Conservation (phyloP, 192 early-diverging fungal genomes). For the Dimargaris xerosporica region DNA sequence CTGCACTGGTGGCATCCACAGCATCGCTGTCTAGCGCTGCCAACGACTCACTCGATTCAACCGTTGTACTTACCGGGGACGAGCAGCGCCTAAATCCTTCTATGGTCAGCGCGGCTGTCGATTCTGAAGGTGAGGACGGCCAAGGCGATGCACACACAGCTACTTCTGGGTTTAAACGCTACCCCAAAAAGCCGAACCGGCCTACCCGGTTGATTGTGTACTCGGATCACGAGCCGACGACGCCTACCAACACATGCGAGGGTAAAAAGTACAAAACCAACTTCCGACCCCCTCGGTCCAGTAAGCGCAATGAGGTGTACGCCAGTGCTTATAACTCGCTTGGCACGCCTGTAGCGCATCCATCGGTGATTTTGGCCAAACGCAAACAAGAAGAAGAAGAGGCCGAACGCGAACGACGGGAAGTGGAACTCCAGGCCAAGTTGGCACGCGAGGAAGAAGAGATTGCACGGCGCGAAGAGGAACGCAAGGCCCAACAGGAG, state of each 20-base stretch:
- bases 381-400: constrained; percentile 7
- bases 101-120: no score
- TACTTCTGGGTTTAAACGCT: neutral
- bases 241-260: no score
- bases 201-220: constrained; percentile 1
- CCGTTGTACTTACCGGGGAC: no score
- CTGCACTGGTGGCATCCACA: no score
- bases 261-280: constrained; percentile 1
- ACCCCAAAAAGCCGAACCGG: constrained; percentile 3
- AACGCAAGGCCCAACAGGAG: no score
- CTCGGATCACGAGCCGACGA: neutral
- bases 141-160: no score
- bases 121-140: no score
- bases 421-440: neutral
- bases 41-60: no score
- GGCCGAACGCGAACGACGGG: neutral
- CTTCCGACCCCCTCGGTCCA: neutral
- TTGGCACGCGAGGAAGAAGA: neutral
- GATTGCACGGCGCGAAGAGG: no score
- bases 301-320: neutral
- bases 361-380: constrained; percentile 3
- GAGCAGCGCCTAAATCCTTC: no score
- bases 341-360: constrained; percentile 3
- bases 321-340: constrained; percentile 3
- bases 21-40: no score